Evolutionary conservation across 345 rosid species (phyloP).

Genomic region (Corchorus capsularis): DNA sequence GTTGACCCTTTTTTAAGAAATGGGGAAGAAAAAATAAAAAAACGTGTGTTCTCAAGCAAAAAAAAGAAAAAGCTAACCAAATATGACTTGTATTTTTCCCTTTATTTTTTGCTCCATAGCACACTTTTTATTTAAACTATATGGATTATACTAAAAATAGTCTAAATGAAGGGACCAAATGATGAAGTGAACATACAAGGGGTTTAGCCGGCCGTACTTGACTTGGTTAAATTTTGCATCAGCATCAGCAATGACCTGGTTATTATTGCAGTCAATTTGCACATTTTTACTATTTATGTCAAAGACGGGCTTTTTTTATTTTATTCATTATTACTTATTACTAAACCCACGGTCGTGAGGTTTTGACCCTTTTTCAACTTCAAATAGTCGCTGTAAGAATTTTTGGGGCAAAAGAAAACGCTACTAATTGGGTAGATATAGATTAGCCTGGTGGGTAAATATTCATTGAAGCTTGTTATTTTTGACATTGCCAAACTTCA

Average conservation of each 20-base stretch:
- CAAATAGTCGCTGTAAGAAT: too few relatives aligned
- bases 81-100: not conserved
- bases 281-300: not conserved
- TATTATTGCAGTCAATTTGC: too few relatives aligned
- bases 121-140: not conserved
- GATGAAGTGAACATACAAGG: not conserved
- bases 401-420: too few relatives aligned
- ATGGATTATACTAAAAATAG: not conserved
- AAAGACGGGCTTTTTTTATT: not conserved
- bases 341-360: too few relatives aligned
- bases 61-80: constrained; percentile 18
- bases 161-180: not conserved
- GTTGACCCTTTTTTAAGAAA: constrained; percentile 18
- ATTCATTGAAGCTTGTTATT: not conserved
- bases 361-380: too few relatives aligned
- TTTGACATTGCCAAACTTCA: not conserved
- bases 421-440: not conserved
- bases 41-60: not conserved
- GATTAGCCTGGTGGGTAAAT: not conserved
- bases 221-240: not conserved
- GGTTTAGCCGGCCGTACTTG: constrained; percentile 18
- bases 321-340: too few relatives aligned
- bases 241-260: not conserved
- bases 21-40: not conserved
- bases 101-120: not conserved